Conservation (phyloP, 2,329 filamentous ascomycete species). For the Xylaria multiplex region DNA sequence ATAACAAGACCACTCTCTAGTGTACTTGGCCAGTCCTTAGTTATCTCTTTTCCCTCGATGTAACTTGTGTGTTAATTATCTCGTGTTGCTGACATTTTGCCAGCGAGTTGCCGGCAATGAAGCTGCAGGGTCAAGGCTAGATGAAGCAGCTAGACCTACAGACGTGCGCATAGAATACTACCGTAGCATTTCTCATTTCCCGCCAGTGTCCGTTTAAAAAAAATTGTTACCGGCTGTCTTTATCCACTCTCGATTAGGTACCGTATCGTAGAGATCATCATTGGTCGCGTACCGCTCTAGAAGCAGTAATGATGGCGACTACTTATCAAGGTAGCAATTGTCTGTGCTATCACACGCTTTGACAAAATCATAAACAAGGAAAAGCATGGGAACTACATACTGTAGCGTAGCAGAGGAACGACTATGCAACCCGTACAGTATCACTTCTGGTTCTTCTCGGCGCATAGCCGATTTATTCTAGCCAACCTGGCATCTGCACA, state of each 20-base stretch:
- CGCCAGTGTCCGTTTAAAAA: neutral
- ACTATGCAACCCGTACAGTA: slow-evolving; percentile 8
- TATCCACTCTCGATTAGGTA: slow-evolving; percentile 4
- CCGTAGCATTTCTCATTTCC: slow-evolving; percentile 33
- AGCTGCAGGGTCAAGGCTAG: slow-evolving; percentile 31
- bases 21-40: slow-evolving; percentile 15
- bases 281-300: slow-evolving; percentile 4
- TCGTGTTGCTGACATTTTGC: slow-evolving; percentile 26
- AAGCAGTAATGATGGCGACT: neutral
- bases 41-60: slow-evolving; percentile 13
- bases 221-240: slow-evolving; percentile 11
- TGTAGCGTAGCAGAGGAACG: neutral
- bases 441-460: slow-evolving; percentile 9
- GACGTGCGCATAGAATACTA: slow-evolving; percentile 23
- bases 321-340: slow-evolving; percentile 6
- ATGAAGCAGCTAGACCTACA: slow-evolving; percentile 20
- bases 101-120: slow-evolving; percentile 32
- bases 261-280: neutral
- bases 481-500: slow-evolving; percentile 34
- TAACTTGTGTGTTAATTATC: slow-evolving; percentile 15
- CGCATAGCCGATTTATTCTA: slow-evolving; percentile 25
- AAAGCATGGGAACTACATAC: neutral
- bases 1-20: slow-evolving; percentile 9
- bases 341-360: neutral
- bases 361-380: slow-evolving; percentile 1